Evolutionary conservation across 345 rosid genomes (phyloP), one percentile per base, ranked within the genome.

Genomic region (Camelina sativa): DNA sequence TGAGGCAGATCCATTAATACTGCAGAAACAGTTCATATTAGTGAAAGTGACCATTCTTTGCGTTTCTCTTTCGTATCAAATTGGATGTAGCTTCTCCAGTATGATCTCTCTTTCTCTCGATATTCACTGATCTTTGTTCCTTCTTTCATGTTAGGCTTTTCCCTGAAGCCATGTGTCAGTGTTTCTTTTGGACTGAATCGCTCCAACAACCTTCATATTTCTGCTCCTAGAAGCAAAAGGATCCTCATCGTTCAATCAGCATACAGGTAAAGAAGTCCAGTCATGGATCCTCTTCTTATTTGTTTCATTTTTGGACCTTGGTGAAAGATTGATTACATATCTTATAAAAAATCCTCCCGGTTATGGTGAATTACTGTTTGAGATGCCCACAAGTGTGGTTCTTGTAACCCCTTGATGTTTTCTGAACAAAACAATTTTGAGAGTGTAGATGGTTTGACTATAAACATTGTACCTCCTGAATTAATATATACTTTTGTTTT

Each of bases 181-280:
- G 83, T 87, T 80, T 69, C 93, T n/a, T 83, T 86, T 67, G 62
- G 80, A 73, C 59, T 76, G 56, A 79, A 80, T 71, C 74, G 53
- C 22, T 65, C 67, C 10, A 60, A 84, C 63, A 85, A 85, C 51
- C 28, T 84, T 72, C 85, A 70, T 40, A 57, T 80, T 55, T 65
- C 85, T 53, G 71, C 82, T 69, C 82, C 87, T 30, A 80, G 80
- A 76, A 85, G 75, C 60, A 83, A 79, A 79, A 87, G 77, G 68
- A 40, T 84, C 25, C 77, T 88, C 62, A 71, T 66, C 1, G 86
- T 91, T 81, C 88, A 82, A 51, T 96, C 98, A 74, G 79, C 86
- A 7, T 81, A 86, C 76, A 87, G 98, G 98, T 87, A 25, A 25
- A 25, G 80, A 59, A 43, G 13, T 17, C 17, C 17, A 60, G 40